A percentile compares a stretch with the other conserved stretches of the same genome.
phyloP scores from a whole-genome alignment of 1,284 basidiomycete genomes.

The Pterulicium gracile region DNA sequence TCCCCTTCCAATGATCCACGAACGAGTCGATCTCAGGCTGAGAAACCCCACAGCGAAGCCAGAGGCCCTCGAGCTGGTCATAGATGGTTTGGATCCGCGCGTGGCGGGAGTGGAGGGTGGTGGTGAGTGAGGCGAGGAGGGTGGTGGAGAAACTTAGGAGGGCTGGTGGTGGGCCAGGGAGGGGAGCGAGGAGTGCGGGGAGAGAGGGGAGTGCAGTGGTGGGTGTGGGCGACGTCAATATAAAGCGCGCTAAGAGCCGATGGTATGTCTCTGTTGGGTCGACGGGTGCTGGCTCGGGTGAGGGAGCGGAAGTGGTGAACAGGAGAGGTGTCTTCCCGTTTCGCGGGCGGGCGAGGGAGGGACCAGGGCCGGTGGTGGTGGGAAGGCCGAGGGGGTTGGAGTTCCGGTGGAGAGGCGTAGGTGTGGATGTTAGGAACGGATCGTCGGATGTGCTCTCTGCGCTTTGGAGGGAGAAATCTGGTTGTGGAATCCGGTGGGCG shows the following conservation, averaged over 20 bases:
- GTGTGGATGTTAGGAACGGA: conserved; percentile 42
- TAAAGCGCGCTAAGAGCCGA: conserved; percentile 51
- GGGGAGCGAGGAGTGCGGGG: conserved; percentile 37
- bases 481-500: background rate
- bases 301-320: conserved; percentile 8
- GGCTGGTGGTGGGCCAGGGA: conserved; percentile 53
- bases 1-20: conserved; percentile 69
- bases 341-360: too few species aligned
- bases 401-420: too few species aligned
- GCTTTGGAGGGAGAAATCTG: conserved; percentile 16
- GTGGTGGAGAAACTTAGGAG: conserved; percentile 54
- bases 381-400: too few species aligned
- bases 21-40: conserved; percentile 74
- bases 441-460: conserved; percentile 23
- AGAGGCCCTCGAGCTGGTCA: conserved; percentile 75
- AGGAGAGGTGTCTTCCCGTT: background rate
- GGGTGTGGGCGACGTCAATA: conserved; percentile 19
- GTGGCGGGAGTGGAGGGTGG: conserved; percentile 59
- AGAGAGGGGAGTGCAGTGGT: conserved; percentile 16
- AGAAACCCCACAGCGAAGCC: conserved; percentile 66
- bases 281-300: conserved; percentile 20
- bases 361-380: too few species aligned
- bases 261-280: conserved; percentile 29
- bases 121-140: conserved; percentile 50
- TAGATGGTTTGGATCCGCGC: conserved; percentile 77